These are phyloP conservation scores for Volutella citrinella DNA, from an alignment of 2,329 filamentous ascomycete species.

Conservation along the genomic window DNA sequence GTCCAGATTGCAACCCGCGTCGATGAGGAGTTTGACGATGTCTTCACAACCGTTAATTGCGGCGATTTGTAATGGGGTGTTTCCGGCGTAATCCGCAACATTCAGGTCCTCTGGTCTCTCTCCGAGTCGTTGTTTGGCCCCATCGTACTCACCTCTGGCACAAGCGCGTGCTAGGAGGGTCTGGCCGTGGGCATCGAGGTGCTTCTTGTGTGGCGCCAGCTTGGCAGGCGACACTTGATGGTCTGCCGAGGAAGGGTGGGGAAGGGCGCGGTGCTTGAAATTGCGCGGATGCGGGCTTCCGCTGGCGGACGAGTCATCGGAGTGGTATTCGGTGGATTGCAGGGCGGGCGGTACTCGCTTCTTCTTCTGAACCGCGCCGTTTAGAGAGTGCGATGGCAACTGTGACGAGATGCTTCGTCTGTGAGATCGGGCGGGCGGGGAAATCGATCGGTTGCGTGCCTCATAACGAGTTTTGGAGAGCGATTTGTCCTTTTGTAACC, in stretches of 20 bases:
- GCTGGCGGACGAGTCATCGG: conserved; percentile 63
- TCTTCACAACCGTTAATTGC: conserved; percentile 81
- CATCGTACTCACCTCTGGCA: conserved; percentile 77
- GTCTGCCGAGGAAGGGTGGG: conserved; percentile 55
- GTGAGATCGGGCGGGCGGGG: conserved; percentile 57
- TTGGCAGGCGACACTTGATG: conserved; percentile 65
- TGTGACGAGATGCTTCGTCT: conserved; percentile 65
- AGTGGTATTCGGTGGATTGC: conserved; percentile 62
- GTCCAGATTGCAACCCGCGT: conserved; percentile 80
- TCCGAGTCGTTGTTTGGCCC: conserved; percentile 68
- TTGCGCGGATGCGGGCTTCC: conserved; percentile 58
- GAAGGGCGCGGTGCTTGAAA: conserved; percentile 54
- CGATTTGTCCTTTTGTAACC: conserved; percentile 29
- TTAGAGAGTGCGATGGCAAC: conserved; percentile 51
- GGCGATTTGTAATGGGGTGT: conserved; percentile 91
- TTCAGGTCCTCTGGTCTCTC: conserved; percentile 88
- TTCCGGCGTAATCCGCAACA: conserved; percentile 89
- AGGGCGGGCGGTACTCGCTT: conserved; percentile 60
- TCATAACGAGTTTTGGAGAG: conserved; percentile 31
- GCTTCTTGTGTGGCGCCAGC: conserved; percentile 73
- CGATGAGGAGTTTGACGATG: conserved; percentile 83
- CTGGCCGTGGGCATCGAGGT: conserved; percentile 88
- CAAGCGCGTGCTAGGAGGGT: conserved; percentile 89
- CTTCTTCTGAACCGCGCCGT: conserved; percentile 58
- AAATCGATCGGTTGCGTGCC: conserved; percentile 48